Conservation (phyloP, 345 rosid genomes). For the Gossypium thurberi region DNA sequence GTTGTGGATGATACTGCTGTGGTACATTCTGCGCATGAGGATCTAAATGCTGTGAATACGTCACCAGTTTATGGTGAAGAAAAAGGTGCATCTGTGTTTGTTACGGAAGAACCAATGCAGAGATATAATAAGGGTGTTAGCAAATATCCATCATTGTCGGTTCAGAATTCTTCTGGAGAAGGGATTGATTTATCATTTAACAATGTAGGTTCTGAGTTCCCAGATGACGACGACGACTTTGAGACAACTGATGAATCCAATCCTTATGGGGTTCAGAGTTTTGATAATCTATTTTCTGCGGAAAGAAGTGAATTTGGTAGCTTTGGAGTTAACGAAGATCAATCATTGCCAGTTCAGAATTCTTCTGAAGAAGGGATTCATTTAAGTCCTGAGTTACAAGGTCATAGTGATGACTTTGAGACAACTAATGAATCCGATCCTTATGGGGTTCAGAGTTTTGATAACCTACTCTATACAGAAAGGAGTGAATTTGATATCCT, state of each 20-base stretch:
- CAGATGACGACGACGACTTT: background rate
- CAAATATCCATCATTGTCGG: constrained; percentile 26
- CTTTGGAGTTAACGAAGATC: constrained; percentile 18
- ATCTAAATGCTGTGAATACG: constrained; percentile 17
- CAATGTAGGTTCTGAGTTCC: constrained; percentile 20
- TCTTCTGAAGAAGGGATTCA: constrained; percentile 24
- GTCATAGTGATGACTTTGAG: constrained; percentile 23
- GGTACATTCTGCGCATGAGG: constrained; percentile 15
- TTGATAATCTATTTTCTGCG: constrained; percentile 22
- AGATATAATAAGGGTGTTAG: constrained; percentile 28
- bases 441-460: constrained; percentile 27
- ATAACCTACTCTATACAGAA: constrained; percentile 24
- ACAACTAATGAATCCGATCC: constrained; percentile 26
- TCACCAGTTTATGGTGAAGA: constrained; percentile 24
- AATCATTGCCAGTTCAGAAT: constrained; percentile 16
- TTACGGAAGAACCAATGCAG: constrained; percentile 27
- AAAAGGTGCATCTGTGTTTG: constrained; percentile 24
- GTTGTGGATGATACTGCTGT: constrained; percentile 15
- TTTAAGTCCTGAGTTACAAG: constrained; percentile 9
- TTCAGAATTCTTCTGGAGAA: constrained; percentile 26
- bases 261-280: constrained; percentile 5
- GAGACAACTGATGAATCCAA: background rate
- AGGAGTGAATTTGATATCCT: constrained; percentile 36
- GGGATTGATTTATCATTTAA: constrained; percentile 19
- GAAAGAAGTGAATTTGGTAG: constrained; percentile 40